Base-by-base conservation (phyloP, 106 monocot species). In the Acorus gramineus region DNA sequence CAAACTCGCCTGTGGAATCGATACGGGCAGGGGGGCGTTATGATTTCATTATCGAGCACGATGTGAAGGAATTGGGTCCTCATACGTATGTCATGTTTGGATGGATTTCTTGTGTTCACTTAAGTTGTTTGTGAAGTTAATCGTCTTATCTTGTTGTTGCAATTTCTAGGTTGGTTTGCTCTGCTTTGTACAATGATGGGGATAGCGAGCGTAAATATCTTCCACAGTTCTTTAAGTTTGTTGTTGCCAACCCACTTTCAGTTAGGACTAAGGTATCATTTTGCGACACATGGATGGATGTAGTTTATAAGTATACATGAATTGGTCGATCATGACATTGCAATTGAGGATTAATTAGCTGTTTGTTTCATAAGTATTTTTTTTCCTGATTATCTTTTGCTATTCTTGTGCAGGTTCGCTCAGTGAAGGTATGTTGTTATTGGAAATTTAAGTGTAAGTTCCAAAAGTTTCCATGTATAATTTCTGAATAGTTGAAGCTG, bases 31-130 rank as follows among this genome's bases (percentile, higher is more conserved):
- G 95, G 3, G 95, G 95, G 52, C 82, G 95, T 80, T 96, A 91
- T 66, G 95, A 96, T 81, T 96, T 96, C 71, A 85, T 91, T 63
- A 83, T 96, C 42, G 90, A 96, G 73, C 90, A 96, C 79, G 95
- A 96, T 81, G 85, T 96, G 9, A 96, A 96, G 77, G 95, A 96
- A 81, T 53, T 96, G 58, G 95, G 95, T 45, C 73, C 87, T 65
- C 95, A 96, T 73, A 91, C 95, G 95, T 96, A 85, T 11, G 76
- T 69, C 64, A 50, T 61, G 66, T 76, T 74, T 65, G 11, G 44
- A 45, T 59, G 4, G 44, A 0, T 63, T 8, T 49, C 7, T 65
- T 13, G 50, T 64, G 6, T 54, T 68, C 11, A 49, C 42, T 49
- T 48, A 49, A 53, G 11, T 64, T 48, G 5, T 64, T 50, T 62